A percentile compares a stretch with the other conserved stretches of the same genome.
Conservation (phyloP, 225 moss, liverwort and hornwort species). For the Sphagnum tenellum region DNA sequence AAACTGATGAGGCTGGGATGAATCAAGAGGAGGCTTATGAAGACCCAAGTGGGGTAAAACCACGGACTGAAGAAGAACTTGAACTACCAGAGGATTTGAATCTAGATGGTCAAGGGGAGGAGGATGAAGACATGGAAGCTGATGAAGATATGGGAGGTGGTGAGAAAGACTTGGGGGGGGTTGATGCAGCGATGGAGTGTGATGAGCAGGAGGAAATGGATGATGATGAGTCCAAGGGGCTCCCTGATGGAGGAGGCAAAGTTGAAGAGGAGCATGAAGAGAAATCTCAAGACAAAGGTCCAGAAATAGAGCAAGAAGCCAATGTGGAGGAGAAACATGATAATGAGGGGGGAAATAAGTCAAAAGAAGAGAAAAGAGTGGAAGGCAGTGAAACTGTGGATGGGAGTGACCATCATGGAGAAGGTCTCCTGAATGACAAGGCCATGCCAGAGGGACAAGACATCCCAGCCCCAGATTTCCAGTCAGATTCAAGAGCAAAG, state of each 20-base stretch:
- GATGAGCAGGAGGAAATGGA: slow-evolving; percentile 42
- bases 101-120: slow-evolving; percentile 58
- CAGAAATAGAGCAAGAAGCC: slow-evolving; percentile 18
- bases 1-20: slow-evolving; percentile 29
- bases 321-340: slow-evolving; percentile 22
- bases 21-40: slow-evolving; percentile 60
- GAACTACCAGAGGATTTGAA: slow-evolving; percentile 81
- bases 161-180: slow-evolving; percentile 25
- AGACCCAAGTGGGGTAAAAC: slow-evolving; percentile 69
- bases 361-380: neutral
- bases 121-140: slow-evolving; percentile 22
- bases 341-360: slow-evolving; percentile 26
- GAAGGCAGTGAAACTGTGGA: slow-evolving; percentile 33
- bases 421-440: slow-evolving; percentile 42
- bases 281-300: slow-evolving; percentile 9
- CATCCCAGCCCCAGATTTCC: slow-evolving; percentile 26
- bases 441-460: slow-evolving; percentile 31
- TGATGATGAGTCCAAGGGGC: slow-evolving; percentile 26
- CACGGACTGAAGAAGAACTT: slow-evolving; percentile 64
- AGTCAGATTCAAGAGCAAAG: slow-evolving; percentile 51
- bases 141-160: slow-evolving; percentile 19
- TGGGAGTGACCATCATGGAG: slow-evolving; percentile 37
- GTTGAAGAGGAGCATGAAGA: slow-evolving; percentile 17
- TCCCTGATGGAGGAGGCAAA: slow-evolving; percentile 15
- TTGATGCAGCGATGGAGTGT: slow-evolving; percentile 24